Conservation (phyloP, 2,329 filamentous ascomycete species). For the Xylaria sp. region DNA sequence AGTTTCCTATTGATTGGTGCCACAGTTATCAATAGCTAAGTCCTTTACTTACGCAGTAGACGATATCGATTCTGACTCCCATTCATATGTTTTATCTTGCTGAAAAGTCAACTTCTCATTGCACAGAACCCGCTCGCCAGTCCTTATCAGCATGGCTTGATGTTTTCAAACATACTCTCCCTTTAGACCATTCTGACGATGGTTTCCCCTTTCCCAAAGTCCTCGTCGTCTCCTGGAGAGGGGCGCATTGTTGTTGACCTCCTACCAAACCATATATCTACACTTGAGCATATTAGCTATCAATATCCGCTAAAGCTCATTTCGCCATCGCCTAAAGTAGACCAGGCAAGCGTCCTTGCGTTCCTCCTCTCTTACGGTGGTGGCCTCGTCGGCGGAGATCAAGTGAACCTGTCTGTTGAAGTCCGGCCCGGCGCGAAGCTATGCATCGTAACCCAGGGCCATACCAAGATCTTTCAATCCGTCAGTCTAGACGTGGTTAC, state of each 20-base stretch:
- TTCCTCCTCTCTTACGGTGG: constrained; percentile 96
- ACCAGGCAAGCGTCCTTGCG: constrained; percentile 77
- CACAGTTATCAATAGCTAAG: background rate
- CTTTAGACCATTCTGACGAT: constrained; percentile 23
- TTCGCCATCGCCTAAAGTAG: constrained; percentile 75
- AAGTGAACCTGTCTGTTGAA: constrained; percentile 77
- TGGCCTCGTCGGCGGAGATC: constrained; percentile 88
- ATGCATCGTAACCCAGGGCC: constrained; percentile 76
- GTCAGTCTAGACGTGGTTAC: constrained; percentile 65
- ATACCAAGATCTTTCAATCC: constrained; percentile 96
- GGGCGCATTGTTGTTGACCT: constrained; percentile 80
- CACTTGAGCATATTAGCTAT: constrained; percentile 80
- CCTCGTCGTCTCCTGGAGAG: constrained; percentile 78
- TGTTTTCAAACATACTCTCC: background rate
- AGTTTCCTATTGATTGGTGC: background rate
- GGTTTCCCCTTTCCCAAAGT: constrained; percentile 78
- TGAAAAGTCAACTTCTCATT: background rate
- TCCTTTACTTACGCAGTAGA: background rate
- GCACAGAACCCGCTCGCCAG: background rate
- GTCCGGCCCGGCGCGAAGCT: constrained; percentile 74
- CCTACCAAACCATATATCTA: constrained; percentile 76
- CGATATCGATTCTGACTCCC: background rate
- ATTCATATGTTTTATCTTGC: background rate
- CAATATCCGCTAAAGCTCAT: constrained; percentile 97
- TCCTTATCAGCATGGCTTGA: constrained; percentile 36